These are phyloP conservation scores for Staphylotrichum tortipilum DNA, from an alignment of 495 filamentous ascomycete genomes.

Conservation along the genomic window DNA sequence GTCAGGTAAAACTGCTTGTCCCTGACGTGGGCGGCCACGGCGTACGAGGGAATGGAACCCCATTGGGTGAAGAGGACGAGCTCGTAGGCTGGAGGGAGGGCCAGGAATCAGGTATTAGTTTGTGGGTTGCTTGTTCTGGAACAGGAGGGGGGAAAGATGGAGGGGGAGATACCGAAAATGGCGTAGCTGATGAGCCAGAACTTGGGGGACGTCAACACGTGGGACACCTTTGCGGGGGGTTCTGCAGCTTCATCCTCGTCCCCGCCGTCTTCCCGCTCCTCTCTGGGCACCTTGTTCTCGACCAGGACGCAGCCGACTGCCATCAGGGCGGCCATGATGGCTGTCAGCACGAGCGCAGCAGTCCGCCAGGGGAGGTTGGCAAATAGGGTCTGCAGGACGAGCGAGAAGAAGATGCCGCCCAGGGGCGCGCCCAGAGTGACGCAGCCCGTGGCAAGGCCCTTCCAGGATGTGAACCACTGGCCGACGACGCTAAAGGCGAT, in stretches of 20 bases:
- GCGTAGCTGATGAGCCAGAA: constrained; percentile 22
- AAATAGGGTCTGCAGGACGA: constrained; percentile 23
- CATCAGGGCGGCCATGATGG: constrained; percentile 12
- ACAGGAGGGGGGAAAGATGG: too few species aligned
- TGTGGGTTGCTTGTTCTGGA: too few species aligned
- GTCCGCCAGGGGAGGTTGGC: constrained; percentile 12
- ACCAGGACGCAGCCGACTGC: constrained; percentile 13
- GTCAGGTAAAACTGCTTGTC: constrained; percentile 23
- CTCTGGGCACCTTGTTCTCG: constrained; percentile 12
- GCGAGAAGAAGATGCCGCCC: constrained; percentile 25
- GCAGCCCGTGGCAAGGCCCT: constrained; percentile 19
- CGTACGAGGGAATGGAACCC: constrained; percentile 25
- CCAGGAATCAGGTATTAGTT: not conserved
- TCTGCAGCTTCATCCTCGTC: not conserved
- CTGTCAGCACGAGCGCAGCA: constrained; percentile 12
- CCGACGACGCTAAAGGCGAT: constrained; percentile 19
- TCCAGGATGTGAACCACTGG: constrained; percentile 21
- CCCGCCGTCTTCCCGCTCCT: not conserved
- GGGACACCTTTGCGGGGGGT: not conserved
- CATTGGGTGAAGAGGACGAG: constrained; percentile 26
- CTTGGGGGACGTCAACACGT: constrained; percentile 8
- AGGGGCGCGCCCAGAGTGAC: constrained; percentile 22
- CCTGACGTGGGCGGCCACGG: constrained; percentile 15
- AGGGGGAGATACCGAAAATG: constrained; percentile 16
- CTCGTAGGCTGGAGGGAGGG: constrained; percentile 19